Percentiles rank a stretch among this genome's conserved stretches.
Evolutionary conservation across 2,329 filamentous ascomycete genomes (phyloP).

Genomic region (Neofusicoccum sp.): DNA sequence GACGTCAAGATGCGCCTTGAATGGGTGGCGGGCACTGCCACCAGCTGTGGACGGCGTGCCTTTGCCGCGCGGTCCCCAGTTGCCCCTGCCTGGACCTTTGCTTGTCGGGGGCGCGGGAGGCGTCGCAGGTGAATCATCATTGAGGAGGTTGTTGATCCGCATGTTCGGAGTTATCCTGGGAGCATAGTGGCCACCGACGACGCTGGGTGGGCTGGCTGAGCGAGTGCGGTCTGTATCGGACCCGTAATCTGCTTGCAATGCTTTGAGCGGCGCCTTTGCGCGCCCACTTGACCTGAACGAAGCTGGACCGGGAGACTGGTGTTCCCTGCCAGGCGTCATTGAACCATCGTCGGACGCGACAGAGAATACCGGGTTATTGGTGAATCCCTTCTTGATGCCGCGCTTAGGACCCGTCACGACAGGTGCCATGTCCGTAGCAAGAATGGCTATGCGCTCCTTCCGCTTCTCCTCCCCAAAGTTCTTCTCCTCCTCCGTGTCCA

Average conservation of each 20-base stretch:
- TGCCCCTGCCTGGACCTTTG: conserved; percentile 50
- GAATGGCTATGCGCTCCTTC: conserved; percentile 68
- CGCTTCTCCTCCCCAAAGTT: conserved; percentile 72
- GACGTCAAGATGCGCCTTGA: conserved; percentile 24
- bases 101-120: conserved; percentile 23
- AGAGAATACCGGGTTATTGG: conserved; percentile 42
- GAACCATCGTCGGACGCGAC: conserved; percentile 40
- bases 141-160: conserved; percentile 50
- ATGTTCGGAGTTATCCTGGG: conserved; percentile 38
- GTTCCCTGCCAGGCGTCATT: conserved; percentile 38
- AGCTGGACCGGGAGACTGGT: conserved; percentile 39
- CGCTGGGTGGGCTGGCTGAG: conserved; percentile 43
- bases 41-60: conserved; percentile 21
- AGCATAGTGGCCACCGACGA: conserved; percentile 30
- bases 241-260: conserved; percentile 35
- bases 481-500: conserved; percentile 68
- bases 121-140: conserved; percentile 41
- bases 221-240: conserved; percentile 49
- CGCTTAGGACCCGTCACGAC: conserved; percentile 55
- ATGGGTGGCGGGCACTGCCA: conserved; percentile 25
- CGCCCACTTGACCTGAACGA: conserved; percentile 29
- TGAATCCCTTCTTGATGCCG: conserved; percentile 48
- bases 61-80: conserved; percentile 45
- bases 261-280: conserved; percentile 23
- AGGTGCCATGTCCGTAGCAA: conserved; percentile 71